Evolutionary conservation across 1,284 basidiomycete genomes (phyloP).

Genomic region (Ustilago tritici): DNA sequence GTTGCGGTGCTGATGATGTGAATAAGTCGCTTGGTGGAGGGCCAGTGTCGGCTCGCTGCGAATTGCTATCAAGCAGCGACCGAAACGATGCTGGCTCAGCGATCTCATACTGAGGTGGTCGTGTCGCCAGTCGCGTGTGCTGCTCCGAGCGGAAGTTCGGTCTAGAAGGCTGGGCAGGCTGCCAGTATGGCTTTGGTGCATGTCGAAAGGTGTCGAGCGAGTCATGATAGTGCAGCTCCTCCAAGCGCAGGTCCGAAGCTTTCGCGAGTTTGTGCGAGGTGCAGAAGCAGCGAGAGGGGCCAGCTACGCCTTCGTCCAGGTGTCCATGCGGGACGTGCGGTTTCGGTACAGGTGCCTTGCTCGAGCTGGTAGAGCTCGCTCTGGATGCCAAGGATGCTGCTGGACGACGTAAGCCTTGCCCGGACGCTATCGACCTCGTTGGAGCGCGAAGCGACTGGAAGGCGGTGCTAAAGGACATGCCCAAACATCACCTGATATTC

Average conservation of each 20-base stretch:
- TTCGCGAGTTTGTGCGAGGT: conserved; percentile 17
- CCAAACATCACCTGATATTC: conserved; percentile 16
- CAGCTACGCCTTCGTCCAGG: conserved; percentile 24
- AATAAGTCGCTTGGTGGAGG: conserved; percentile 25
- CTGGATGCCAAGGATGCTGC: not conserved
- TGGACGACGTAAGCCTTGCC: not conserved
- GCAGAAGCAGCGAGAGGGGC: conserved; percentile 50
- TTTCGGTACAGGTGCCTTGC: not conserved
- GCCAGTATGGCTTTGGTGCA: conserved; percentile 20
- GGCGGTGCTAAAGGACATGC: conserved; percentile 42
- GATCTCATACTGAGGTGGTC: not conserved
- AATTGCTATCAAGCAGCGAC: not conserved
- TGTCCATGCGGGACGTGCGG: conserved; percentile 36
- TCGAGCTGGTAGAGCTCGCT: conserved; percentile 10
- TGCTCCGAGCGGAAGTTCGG: not conserved
- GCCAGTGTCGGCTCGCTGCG: not conserved
- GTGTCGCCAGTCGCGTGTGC: not conserved
- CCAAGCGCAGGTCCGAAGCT: conserved; percentile 35
- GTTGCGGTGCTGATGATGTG: conserved; percentile 26
- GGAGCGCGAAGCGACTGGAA: conserved; percentile 37
- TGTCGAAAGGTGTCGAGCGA: conserved; percentile 25
- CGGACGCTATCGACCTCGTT: conserved; percentile 23
- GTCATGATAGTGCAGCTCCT: conserved; percentile 25
- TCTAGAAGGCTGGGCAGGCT: conserved; percentile 1
- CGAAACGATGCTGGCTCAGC: conserved; percentile 8